Conservation (phyloP, 331 rosid genomes). For the Telfairia occidentalis region DNA sequence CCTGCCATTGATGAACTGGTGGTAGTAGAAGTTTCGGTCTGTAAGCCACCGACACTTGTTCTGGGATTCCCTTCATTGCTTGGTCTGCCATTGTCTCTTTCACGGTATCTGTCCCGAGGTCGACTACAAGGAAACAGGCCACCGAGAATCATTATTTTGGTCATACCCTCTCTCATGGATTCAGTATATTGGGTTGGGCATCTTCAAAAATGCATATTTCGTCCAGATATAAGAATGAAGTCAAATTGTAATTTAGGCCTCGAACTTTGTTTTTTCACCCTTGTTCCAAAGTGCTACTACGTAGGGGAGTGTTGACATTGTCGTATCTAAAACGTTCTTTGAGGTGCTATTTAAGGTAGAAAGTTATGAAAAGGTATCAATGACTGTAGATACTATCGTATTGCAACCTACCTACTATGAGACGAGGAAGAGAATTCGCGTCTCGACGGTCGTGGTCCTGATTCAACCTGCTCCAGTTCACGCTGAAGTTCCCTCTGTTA, state of each 20-base stretch:
- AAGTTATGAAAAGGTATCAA: background rate
- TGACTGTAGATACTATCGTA: slow-evolving; percentile 9
- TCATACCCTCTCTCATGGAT: background rate
- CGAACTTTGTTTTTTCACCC: no score
- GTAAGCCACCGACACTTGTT: slow-evolving; percentile 40
- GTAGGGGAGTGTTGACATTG: no score
- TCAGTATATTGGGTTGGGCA: background rate
- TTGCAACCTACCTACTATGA: slow-evolving; percentile 45
- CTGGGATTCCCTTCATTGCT: slow-evolving; percentile 61
- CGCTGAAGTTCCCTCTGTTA: slow-evolving; percentile 86
- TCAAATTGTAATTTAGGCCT: no score
- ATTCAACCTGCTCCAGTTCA: slow-evolving; percentile 86
- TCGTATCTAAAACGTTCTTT: no score
- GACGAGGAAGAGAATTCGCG: slow-evolving; percentile 73
- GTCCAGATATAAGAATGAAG: background rate
- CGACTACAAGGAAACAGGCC: slow-evolving; percentile 38
- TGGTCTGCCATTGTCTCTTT: slow-evolving; percentile 79
- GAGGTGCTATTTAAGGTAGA: background rate
- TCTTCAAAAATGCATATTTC: background rate
- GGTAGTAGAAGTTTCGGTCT: slow-evolving; percentile 45
- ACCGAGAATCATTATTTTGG: background rate
- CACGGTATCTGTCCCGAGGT: slow-evolving; percentile 83
- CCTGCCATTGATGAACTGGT: slow-evolving; percentile 37
- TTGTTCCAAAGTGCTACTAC: no score
- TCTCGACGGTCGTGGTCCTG: slow-evolving; percentile 66